Conservation (phyloP, 2,329 filamentous ascomycete genomes). For the Fusarium illudens region DNA sequence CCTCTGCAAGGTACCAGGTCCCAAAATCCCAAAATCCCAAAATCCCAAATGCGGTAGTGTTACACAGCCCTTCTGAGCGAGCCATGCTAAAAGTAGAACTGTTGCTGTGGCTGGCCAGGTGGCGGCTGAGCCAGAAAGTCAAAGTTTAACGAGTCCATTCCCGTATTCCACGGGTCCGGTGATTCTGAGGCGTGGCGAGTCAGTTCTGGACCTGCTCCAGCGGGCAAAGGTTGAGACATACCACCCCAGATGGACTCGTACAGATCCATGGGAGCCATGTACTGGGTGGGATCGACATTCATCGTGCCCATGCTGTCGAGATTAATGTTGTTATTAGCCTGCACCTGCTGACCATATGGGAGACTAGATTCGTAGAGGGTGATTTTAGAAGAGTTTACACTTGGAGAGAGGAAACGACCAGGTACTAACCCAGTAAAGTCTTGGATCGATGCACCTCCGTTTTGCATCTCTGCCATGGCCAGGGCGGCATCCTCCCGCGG, state of each 20-base stretch:
- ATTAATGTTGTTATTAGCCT: constrained; percentile 41
- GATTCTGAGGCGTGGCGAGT: constrained; percentile 57
- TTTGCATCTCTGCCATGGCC: constrained; percentile 72
- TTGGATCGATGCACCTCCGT: constrained; percentile 56
- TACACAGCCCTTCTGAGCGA: background rate
- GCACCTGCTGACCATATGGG: constrained; percentile 51
- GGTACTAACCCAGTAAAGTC: constrained; percentile 54
- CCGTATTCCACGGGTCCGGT: constrained; percentile 66
- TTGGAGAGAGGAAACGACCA: background rate
- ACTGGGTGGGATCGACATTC: constrained; percentile 65
- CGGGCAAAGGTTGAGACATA: constrained; percentile 48
- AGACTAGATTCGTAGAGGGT: constrained; percentile 40
- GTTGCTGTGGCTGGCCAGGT: constrained; percentile 65
- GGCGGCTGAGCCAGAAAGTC: constrained; percentile 68
- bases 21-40: background rate
- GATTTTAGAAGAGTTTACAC: constrained; percentile 24
- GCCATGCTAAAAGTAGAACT: constrained; percentile 63
- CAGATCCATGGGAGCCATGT: constrained; percentile 73
- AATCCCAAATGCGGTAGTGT: background rate
- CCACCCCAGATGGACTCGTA: constrained; percentile 76
- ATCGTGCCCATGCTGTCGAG: constrained; percentile 58
- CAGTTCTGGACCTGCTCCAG: constrained; percentile 12
- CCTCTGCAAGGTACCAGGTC: background rate
- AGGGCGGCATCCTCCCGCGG: constrained; percentile 69
- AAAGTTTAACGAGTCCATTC: constrained; percentile 66